Evolutionary conservation across 805 yeast genomes (phyloP), one percentile per base, ranked within the genome.

Genomic region (Yarrowia sp.): DNA sequence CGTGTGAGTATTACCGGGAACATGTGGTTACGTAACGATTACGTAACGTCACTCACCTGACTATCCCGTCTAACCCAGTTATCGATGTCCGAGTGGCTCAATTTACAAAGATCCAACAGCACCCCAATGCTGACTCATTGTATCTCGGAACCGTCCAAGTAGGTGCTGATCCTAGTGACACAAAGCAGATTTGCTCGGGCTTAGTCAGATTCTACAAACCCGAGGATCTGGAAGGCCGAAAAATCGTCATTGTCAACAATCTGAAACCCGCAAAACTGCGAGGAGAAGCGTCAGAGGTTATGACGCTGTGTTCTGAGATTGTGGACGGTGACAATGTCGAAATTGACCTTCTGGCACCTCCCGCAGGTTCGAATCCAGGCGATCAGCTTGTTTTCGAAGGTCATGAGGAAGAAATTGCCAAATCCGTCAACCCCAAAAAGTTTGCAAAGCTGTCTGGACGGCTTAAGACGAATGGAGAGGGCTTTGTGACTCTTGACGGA

Each of bases 41-140:
- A n/a, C n/a, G n/a, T n/a, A n/a, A n/a, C n/a, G n/a, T n/a, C n/a
- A n/a, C n/a, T n/a, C n/a, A n/a, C n/a, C n/a, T n/a, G n/a, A n/a
- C n/a, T n/a, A n/a, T n/a, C n/a, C n/a, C n/a, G n/a, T 2, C 61
- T 54, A 54, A 54, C 61, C 35, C 61, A 54, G 61, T 54, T n/a
- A 26, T 54, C 6, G 63, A 58, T 8, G 40, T 58, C 11, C 49
- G 63, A 32, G 63, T 58, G 22, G 63, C 63, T 4, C 51, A 41
- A 21, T 41, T 58, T 28, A 28, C 33, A 5, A 32, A 41, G 22
- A 16, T 58, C 21, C 12, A 58, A n/a, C 36, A 19, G 51, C 63
- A 58, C 19, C 63, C 63, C 38, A 58, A 58, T 30, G 63, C 63
- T 3, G 41, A 41, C 63, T 41, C 63, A 14, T 40, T 58, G 19